A percentile compares a stretch with the other conserved stretches of the same genome.
Evolutionary conservation across 331 rosid genomes (phyloP).

Genomic region (Malus hybrid): DNA sequence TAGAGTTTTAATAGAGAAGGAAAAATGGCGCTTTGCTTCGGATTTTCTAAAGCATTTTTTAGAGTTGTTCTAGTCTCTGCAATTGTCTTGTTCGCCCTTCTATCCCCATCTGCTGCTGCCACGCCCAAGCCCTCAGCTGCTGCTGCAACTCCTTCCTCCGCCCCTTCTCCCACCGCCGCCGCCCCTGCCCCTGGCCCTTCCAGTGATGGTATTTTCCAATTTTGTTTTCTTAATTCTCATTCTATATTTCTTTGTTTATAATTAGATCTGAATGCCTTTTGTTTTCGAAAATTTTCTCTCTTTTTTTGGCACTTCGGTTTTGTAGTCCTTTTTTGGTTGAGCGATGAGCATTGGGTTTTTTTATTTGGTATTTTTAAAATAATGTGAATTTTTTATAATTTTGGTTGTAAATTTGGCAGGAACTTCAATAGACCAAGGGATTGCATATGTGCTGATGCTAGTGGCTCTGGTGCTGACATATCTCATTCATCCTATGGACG

Average conservation of each 20-base stretch:
- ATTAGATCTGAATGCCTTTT: neutral
- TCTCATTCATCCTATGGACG: conserved; percentile 74
- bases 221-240: neutral
- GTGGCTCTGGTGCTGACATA: conserved; percentile 72
- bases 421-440: conserved; percentile 72
- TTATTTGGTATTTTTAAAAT: neutral
- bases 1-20: neutral
- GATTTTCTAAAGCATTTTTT: conserved; percentile 11
- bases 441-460: conserved; percentile 68
- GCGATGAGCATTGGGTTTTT: neutral
- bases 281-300: neutral
- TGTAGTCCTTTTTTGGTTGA: neutral
- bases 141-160: conserved; percentile 28
- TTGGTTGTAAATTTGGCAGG: conserved; percentile 23
- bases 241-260: neutral
- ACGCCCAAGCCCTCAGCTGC: conserved; percentile 29
- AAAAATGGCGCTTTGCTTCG: conserved; percentile 30
- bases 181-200: conserved; percentile 22
- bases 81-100: conserved; percentile 29
- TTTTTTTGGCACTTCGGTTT: neutral
- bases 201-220: conserved; percentile 38
- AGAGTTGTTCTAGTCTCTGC: conserved; percentile 20
- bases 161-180: neutral
- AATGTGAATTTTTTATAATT: neutral
- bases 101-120: conserved; percentile 22